Conservation (phyloP, 2,329 filamentous ascomycete species). For the Hymenoscyphus fructigenus region DNA sequence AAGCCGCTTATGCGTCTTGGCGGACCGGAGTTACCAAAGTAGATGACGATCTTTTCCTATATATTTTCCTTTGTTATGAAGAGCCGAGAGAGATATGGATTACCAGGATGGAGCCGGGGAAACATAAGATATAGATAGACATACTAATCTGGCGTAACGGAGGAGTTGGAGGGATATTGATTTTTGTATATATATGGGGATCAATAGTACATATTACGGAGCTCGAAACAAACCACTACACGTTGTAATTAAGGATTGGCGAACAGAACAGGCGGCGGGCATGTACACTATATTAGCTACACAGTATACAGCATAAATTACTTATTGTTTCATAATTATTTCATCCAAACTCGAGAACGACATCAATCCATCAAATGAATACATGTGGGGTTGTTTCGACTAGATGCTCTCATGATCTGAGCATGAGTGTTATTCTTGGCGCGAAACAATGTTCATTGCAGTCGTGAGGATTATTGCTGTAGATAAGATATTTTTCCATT, state of each 20-base stretch:
- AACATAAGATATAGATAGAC: not conserved
- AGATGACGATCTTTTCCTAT: not conserved
- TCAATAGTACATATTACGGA: not conserved
- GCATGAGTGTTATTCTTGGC: too few relatives aligned
- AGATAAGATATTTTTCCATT: too few relatives aligned
- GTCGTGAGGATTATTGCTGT: too few relatives aligned
- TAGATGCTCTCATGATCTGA: not conserved
- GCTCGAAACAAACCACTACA: not conserved
- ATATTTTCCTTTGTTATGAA: not conserved
- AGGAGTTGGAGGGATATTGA: too few relatives aligned
- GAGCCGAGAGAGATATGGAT: not conserved
- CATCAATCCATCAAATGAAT: not conserved
- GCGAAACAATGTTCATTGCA: not conserved
- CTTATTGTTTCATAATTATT: not conserved
- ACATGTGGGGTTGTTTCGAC: not conserved
- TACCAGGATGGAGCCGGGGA: constrained; percentile 9
- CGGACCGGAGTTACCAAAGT: constrained; percentile 4
- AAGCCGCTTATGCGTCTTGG: constrained; percentile 14
- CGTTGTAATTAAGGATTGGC: too few relatives aligned
- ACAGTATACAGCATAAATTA: too few relatives aligned
- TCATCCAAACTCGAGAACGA: not conserved
- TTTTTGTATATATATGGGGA: too few relatives aligned
- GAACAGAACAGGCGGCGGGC: too few relatives aligned
- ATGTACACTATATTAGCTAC: too few relatives aligned
- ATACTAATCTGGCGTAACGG: too few relatives aligned